Percentiles rank a stretch among this genome's conserved stretches.
These are phyloP conservation scores for Acacia acuminata DNA, from an alignment of 306 rosid genomes.

Conservation along the genomic window DNA sequence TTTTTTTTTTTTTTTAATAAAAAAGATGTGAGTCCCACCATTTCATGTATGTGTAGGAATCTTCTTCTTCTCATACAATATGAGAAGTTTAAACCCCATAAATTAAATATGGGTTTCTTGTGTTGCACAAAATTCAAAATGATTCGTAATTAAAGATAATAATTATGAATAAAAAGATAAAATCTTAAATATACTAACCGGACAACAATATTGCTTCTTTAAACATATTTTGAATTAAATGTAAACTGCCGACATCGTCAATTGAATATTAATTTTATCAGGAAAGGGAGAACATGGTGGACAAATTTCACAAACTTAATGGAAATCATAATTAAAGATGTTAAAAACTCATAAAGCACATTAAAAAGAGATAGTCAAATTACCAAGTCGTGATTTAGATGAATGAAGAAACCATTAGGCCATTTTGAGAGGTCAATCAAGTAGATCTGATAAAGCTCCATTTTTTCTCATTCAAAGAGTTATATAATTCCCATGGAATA, in stretches of 20 bases:
- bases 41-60: too few species aligned
- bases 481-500: constrained; percentile 31
- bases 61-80: too few species aligned
- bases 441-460: neutral
- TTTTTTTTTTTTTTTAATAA: too few species aligned
- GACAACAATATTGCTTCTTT: too few species aligned
- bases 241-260: neutral
- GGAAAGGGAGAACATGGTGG: neutral
- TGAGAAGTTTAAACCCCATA: too few species aligned
- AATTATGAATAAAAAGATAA: neutral
- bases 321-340: neutral
- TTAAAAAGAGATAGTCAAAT: neutral
- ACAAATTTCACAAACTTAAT: neutral
- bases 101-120: neutral
- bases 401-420: neutral
- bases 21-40: too few species aligned
- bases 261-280: neutral
- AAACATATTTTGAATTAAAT: too few species aligned
- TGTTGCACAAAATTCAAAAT: neutral
- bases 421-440: neutral
- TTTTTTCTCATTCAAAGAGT: neutral
- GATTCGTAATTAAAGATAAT: neutral
- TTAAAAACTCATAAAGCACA: neutral
- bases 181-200: too few species aligned
- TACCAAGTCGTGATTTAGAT: neutral